Evolutionary conservation across 2,329 filamentous ascomycete species (phyloP).

Genomic region (Tolypocladium ophioglossoides): DNA sequence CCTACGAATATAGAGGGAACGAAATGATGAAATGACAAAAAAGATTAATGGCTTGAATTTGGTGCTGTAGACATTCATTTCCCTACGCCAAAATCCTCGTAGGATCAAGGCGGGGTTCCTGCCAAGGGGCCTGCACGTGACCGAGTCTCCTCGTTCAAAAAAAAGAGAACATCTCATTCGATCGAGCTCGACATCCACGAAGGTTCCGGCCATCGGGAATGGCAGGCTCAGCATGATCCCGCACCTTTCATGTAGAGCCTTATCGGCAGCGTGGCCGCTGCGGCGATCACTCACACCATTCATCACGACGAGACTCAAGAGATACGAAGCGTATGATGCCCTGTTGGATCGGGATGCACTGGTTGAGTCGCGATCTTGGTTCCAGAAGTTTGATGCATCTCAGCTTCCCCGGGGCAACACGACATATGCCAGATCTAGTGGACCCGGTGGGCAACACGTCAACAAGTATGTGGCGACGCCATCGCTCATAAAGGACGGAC

Average conservation of each 20-base stretch:
- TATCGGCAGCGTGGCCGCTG: not conserved
- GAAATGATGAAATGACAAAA: not conserved
- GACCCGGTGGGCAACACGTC: slow-evolving; percentile 51
- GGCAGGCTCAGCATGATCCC: not conserved
- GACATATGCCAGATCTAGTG: slow-evolving; percentile 46
- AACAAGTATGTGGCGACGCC: slow-evolving; percentile 39
- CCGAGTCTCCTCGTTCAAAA: not conserved
- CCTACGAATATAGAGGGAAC: not conserved
- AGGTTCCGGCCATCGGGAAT: not conserved
- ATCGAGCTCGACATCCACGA: not conserved
- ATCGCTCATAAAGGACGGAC: not conserved
- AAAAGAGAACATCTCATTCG: not conserved
- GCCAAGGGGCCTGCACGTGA: too few relatives aligned
- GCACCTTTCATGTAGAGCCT: not conserved
- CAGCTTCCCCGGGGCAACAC: slow-evolving; percentile 41
- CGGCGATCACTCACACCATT: not conserved
- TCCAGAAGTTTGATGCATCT: slow-evolving; percentile 28
- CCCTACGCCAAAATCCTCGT: too few relatives aligned
- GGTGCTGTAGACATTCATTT: too few relatives aligned
- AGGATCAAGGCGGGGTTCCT: too few relatives aligned
- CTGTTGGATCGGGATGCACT: slow-evolving; percentile 39
- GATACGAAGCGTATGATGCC: slow-evolving; percentile 38
- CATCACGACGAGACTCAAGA: slow-evolving; percentile 15
- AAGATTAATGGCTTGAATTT: not conserved
- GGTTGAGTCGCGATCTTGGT: slow-evolving; percentile 41